Conservation (phyloP, 345 rosid species). For the Clarkia xantiana region DNA sequence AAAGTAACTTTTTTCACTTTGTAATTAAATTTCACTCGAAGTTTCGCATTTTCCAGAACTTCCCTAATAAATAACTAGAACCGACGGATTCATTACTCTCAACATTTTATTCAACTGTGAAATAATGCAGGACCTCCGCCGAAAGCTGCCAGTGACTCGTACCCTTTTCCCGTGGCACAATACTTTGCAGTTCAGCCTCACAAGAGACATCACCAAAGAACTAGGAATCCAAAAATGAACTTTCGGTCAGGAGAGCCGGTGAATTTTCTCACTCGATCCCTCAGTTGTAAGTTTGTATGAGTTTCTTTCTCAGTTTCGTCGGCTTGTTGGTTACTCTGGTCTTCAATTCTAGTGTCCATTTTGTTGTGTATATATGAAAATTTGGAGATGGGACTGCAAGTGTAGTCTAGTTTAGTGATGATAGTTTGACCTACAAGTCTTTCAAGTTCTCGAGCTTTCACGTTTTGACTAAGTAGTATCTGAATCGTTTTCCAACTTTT, state of each 20-base stretch:
- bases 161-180: constrained; percentile 93
- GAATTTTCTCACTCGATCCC: background rate
- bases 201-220: constrained; percentile 82
- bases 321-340: constrained; percentile 2
- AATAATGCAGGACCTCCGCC: constrained; percentile 64
- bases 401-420: too few species aligned
- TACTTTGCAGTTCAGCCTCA: constrained; percentile 78
- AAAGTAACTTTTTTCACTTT: too few species aligned
- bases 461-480: too few species aligned
- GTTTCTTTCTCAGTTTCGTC: constrained; percentile 5
- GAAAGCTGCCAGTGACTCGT: constrained; percentile 94
- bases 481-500: too few species aligned
- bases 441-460: too few species aligned
- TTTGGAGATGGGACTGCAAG: background rate
- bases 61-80: too few species aligned
- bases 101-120: too few species aligned
- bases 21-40: too few species aligned
- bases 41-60: too few species aligned
- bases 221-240: constrained; percentile 65
- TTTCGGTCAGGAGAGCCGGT: background rate
- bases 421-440: too few species aligned
- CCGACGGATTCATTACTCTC: too few species aligned
- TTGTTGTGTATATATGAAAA: constrained; percentile 9
- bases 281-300: too few species aligned
- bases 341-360: constrained; percentile 2